These are phyloP conservation scores for Solanum chaucha DNA, from an alignment of 257 asterid species.

Conservation along the genomic window DNA sequence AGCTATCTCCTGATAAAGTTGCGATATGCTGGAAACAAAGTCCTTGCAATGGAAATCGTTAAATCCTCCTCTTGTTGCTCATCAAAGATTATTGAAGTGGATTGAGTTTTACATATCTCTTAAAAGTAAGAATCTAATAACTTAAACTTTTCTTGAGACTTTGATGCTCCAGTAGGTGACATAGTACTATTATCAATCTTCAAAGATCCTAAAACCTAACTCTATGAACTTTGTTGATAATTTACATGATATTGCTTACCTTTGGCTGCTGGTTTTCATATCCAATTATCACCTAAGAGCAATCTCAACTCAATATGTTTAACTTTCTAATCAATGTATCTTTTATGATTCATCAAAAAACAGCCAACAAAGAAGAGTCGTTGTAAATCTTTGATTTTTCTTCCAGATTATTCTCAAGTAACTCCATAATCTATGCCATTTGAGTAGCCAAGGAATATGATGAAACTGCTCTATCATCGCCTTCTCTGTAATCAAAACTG, in stretches of 20 bases:
- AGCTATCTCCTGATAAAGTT: constrained; percentile 51
- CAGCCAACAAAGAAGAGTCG: neutral
- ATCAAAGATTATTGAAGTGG: constrained; percentile 66
- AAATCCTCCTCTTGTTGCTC: constrained; percentile 65
- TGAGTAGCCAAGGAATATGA: neutral
- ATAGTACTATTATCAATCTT: constrained; percentile 38
- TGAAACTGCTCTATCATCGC: neutral
- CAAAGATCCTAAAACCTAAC: constrained; percentile 64
- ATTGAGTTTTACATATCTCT: constrained; percentile 56
- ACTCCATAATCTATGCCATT: neutral
- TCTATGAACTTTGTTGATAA: constrained; percentile 84
- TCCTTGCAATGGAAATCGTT: constrained; percentile 44
- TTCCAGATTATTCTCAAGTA: neutral
- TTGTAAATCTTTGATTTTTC: neutral
- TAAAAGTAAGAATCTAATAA: constrained; percentile 62
- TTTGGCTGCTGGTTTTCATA: constrained; percentile 61
- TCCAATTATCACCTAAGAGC: constrained; percentile 77
- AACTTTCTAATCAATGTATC: neutral
- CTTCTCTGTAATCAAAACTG: neutral
- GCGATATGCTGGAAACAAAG: constrained; percentile 44
- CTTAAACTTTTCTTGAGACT: constrained; percentile 61
- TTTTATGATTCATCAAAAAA: neutral
- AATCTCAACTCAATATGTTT: constrained; percentile 28
- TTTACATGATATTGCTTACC: constrained; percentile 60
- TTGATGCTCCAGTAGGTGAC: constrained; percentile 54